Evolutionary conservation across 805 yeast genomes (phyloP), one percentile per base, ranked within the genome.

Genomic region (Ogataea salicorniae): DNA sequence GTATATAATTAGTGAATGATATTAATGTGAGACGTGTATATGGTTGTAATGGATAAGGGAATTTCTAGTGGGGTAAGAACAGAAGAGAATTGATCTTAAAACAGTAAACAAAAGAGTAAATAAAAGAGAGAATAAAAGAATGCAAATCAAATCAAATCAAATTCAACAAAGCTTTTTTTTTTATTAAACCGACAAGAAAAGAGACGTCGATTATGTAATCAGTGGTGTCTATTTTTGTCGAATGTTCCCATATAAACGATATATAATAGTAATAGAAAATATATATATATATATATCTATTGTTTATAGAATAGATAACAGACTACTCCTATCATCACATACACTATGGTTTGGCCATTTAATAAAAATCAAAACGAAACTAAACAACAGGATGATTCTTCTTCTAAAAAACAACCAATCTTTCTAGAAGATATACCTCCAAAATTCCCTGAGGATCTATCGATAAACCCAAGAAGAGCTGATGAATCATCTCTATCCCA

Each of bases 391-490:
- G 37, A 40, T 6, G 36, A 11, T 11, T 3, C 31, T n/a, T 5
- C 20, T 15, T 31, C 18, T 8, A 26, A 20, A 13, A 34, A 22
- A 17, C 26, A 52, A 40, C 72, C 59, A 34, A 64, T 67, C 48
- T 74, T 67, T 47, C 59, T 77, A 29, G 81, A 77, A 42, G 81
- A 77, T 50, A 64, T 77, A 8, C 77, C 80, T 0, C 80, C 81
- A 6, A 77, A 75, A 53, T 76, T 75, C 50, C n/a, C 45, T 31
- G 46, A 47, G 20, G 35, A 41, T 35, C 46, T 45, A 34, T 26
- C 31, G 13, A 9, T 26, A 11, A 26, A 26, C 31, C 13, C 31
- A 26, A 26, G 13, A 26, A 26, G 13, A 26, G 31, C 9, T 26
- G 31, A 26, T 26, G 31, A 9, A 26, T 26, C 31, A 9, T 26